Evolutionary conservation across 805 yeast genomes (phyloP).

Genomic region (Saturnispora silvae): DNA sequence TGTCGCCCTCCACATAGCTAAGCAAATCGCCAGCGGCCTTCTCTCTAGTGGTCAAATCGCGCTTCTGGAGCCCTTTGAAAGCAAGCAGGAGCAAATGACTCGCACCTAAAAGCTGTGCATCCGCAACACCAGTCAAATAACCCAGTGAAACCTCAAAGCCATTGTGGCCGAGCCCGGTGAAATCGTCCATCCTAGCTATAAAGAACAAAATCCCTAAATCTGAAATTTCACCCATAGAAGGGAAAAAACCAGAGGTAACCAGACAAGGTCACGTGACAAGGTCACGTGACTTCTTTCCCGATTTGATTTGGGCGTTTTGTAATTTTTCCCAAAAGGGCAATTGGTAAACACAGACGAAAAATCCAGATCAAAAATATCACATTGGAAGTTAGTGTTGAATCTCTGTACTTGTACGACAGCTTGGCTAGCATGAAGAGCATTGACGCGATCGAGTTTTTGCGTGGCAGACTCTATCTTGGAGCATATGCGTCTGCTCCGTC

Average conservation of each 20-base stretch:
- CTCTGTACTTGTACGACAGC: too few species aligned
- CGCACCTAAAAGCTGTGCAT: slow-evolving; percentile 40
- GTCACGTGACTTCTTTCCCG: too few species aligned
- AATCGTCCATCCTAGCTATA: slow-evolving; percentile 2
- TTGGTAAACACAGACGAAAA: slow-evolving; percentile 3
- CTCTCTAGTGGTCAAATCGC: slow-evolving; percentile 78
- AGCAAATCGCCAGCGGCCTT: slow-evolving; percentile 56
- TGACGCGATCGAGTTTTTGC: slow-evolving; percentile 30
- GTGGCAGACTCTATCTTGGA: slow-evolving; percentile 74
- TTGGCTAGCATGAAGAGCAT: too few species aligned
- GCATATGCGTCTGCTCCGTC: slow-evolving; percentile 74
- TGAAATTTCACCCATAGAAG: not conserved
- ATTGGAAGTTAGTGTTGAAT: not conserved
- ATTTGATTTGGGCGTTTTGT: too few species aligned
- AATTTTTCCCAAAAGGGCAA: slow-evolving; percentile 5
- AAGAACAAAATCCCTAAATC: too few species aligned
- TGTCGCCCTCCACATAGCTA: slow-evolving; percentile 22
- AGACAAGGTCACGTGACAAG: not conserved
- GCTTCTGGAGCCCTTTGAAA: slow-evolving; percentile 69
- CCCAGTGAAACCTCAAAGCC: slow-evolving; percentile 52
- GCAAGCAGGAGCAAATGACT: slow-evolving; percentile 42
- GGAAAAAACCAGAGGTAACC: not conserved
- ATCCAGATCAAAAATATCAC: not conserved
- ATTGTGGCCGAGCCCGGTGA: slow-evolving; percentile 25
- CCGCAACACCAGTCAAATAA: slow-evolving; percentile 73